Conservation (phyloP, 108 stramenopile species). For the Fragilaria radians region DNA sequence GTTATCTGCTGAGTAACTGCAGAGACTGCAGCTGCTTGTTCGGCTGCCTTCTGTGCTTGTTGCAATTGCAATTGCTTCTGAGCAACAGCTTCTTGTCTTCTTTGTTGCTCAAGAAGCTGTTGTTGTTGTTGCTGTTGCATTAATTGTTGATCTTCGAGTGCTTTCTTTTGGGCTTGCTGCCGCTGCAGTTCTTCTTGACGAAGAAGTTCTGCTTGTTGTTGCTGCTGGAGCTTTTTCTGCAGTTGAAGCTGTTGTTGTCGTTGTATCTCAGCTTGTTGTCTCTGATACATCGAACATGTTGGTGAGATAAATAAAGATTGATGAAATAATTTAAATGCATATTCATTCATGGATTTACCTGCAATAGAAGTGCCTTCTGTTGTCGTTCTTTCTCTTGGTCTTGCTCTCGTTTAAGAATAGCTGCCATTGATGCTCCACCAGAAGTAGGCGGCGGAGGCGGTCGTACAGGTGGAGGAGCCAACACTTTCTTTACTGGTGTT, state of each 20-base stretch:
- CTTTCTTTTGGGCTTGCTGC: conserved; percentile 25
- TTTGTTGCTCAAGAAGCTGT: conserved; percentile 57
- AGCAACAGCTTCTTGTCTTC: conserved; percentile 41
- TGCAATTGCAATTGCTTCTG: conserved; percentile 51
- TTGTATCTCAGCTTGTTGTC: conserved; percentile 22
- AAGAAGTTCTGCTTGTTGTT: conserved; percentile 41
- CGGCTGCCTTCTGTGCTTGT: conserved; percentile 35
- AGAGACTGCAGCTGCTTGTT: conserved; percentile 40
- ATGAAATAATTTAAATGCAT: neutral
- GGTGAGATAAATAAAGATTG: neutral
- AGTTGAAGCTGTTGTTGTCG: conserved; percentile 49
- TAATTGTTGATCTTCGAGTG: conserved; percentile 57
- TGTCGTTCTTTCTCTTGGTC: conserved; percentile 80
- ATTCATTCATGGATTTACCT: neutral
- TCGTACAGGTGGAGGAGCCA: conserved; percentile 31
- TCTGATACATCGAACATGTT: neutral
- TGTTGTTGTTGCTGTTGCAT: conserved; percentile 34
- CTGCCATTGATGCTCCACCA: conserved; percentile 79
- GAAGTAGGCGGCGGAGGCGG: conserved; percentile 35
- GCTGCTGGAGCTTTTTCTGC: conserved; percentile 34
- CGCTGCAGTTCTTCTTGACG: conserved; percentile 52
- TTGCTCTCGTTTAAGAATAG: conserved; percentile 80
- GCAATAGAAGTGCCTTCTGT: conserved; percentile 29
- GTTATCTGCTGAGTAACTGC: conserved; percentile 24
- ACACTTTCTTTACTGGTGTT: conserved; percentile 32